These are phyloP conservation scores for Trametes sanguinea DNA, from an alignment of 768 basidiomycete genomes.

Conservation along the genomic window DNA sequence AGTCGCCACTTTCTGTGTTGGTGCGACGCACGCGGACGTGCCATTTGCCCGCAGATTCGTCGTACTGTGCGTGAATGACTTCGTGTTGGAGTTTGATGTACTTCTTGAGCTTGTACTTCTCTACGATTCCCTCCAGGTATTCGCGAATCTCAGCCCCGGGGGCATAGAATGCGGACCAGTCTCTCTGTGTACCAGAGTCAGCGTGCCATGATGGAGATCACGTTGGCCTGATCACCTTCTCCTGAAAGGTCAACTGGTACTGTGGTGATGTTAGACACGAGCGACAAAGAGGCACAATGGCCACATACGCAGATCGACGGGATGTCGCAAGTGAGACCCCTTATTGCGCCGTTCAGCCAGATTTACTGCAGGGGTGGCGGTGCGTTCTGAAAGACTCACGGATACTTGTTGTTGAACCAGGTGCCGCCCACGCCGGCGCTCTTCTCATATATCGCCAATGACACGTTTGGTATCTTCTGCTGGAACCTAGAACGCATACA, in stretches of 20 bases:
- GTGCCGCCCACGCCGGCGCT: conserved; percentile 50
- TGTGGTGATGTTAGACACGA: conserved; percentile 27
- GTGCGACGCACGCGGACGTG: conserved; percentile 44
- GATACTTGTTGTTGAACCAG: conserved; percentile 58
- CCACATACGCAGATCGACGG: conserved; percentile 53
- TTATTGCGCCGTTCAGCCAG: neutral
- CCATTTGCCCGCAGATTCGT: conserved; percentile 58
- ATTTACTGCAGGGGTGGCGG: neutral
- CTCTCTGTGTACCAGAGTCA: conserved; percentile 37
- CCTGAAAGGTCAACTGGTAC: conserved; percentile 62
- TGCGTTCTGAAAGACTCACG: too few species aligned
- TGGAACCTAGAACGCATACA: neutral
- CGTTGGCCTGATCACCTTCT: conserved; percentile 39
- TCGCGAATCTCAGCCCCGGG: conserved; percentile 58
- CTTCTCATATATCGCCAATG: conserved; percentile 49
- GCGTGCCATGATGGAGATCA: neutral
- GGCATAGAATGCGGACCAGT: conserved; percentile 66
- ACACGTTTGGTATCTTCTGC: conserved; percentile 44
- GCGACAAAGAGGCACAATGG: neutral
- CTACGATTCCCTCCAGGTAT: conserved; percentile 55
- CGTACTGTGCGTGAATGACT: conserved; percentile 51
- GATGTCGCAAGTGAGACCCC: conserved; percentile 64
- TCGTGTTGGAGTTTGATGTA: conserved; percentile 60
- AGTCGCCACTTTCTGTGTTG: neutral
- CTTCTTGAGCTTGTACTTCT: conserved; percentile 54